Percentiles rank a stretch among this genome's conserved stretches.
Conservation (phyloP, 345 rosid genomes). For the Physaria fendleri region DNA sequence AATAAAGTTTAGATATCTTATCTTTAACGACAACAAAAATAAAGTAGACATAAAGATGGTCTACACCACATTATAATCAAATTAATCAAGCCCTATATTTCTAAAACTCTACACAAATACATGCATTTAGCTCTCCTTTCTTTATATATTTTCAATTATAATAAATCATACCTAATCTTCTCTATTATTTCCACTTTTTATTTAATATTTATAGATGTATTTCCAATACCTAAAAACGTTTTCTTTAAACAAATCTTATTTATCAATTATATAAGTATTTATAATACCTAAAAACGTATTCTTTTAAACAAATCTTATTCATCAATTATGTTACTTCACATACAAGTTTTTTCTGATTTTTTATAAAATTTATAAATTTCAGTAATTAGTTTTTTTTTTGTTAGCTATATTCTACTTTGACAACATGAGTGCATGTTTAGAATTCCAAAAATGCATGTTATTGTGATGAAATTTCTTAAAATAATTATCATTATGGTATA, state of each 20-base stretch:
- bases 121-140: constrained; percentile 36
- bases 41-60: constrained; percentile 25
- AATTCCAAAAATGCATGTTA: too few species aligned
- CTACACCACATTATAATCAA: constrained; percentile 32
- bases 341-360: not conserved
- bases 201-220: not conserved
- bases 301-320: not conserved
- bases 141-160: not conserved
- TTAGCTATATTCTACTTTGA: too few species aligned
- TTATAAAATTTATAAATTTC: not conserved
- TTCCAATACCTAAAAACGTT: too few species aligned
- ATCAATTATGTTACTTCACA: not conserved
- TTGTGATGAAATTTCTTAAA: too few species aligned
- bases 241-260: not conserved
- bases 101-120: constrained; percentile 25
- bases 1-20: constrained; percentile 10
- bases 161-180: constrained; percentile 34
- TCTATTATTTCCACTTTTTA: constrained; percentile 8
- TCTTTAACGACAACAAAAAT: constrained; percentile 19
- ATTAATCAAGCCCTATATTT: constrained; percentile 36
- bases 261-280: not conserved
- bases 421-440: too few species aligned
- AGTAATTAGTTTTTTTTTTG: too few species aligned
- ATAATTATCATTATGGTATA: too few species aligned
- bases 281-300: too few species aligned